Conservation (phyloP, 2,329 filamentous ascomycete species). For the Aureobasidium melanogenum region DNA sequence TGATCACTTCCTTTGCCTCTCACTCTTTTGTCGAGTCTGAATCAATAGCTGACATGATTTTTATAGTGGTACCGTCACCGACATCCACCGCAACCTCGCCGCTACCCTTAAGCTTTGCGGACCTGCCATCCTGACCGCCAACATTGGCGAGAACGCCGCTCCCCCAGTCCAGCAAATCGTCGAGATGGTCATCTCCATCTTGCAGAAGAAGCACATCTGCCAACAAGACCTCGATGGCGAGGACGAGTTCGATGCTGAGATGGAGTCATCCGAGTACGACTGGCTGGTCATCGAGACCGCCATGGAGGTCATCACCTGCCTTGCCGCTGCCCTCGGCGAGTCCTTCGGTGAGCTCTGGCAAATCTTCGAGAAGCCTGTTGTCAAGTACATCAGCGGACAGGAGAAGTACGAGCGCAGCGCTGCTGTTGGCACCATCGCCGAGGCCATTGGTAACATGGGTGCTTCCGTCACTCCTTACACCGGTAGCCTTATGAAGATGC, state of each 20-base stretch:
- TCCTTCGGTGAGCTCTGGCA: conserved; percentile 87
- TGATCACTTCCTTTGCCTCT: not conserved
- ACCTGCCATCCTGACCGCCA: conserved; percentile 64
- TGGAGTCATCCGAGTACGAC: conserved; percentile 88
- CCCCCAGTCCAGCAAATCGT: conserved; percentile 51
- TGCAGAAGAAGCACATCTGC: conserved; percentile 85
- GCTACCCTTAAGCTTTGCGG: conserved; percentile 86
- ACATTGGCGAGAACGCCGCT: conserved; percentile 47
- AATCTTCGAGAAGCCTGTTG: conserved; percentile 84
- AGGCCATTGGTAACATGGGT: conserved; percentile 80
- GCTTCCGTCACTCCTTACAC: conserved; percentile 76
- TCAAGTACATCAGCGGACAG: conserved; percentile 78
- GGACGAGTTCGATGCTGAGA: conserved; percentile 59
- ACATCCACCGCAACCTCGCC: conserved; percentile 89
- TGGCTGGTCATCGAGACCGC: conserved; percentile 95
- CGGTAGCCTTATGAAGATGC: conserved; percentile 61
- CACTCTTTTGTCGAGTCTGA: not conserved
- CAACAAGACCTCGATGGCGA: conserved; percentile 82
- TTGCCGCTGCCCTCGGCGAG: conserved; percentile 71
- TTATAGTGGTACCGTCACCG: conserved; percentile 72
- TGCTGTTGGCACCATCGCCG: conserved; percentile 83
- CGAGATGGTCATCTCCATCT: conserved; percentile 65
- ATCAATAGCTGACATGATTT: conserved; percentile 26
- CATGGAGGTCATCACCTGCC: conserved; percentile 78
- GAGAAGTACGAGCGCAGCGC: conserved; percentile 83